Evolutionary conservation across 2,329 filamentous ascomycete genomes (phyloP), one percentile per base, ranked within the genome.

Genomic region (Capronia epimyces): DNA sequence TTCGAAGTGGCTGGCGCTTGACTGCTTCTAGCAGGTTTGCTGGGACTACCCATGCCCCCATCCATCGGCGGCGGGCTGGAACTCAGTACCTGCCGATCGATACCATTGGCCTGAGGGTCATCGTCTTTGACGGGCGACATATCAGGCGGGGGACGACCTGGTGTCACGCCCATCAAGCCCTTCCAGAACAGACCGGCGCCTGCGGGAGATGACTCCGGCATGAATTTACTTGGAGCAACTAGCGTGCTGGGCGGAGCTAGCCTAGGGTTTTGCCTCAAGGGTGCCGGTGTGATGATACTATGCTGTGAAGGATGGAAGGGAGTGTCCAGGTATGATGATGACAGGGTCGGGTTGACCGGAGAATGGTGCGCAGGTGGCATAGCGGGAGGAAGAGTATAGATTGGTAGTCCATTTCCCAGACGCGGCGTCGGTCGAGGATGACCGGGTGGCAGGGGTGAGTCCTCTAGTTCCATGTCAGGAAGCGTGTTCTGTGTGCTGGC

Each of bases 161-260:
- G 60, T 22, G 60, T 62, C n/a, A 47, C 55, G 18, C 58, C 60
- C 47, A 74, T 71, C 36, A 72, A 71, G 29, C 60, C 60, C 48
- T 74, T 75, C 73, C 73, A 76, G 60, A 75, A 76, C 37, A 75
- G 71, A 25, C 58, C 55, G 24, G 60, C 60, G 2, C 59, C 60
- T 3, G 73, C 73, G 1, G 73, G 73, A 3, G 71, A 75, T 52
- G 72, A 75, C 65, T 75, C 71, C 3, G 72, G 71, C 72, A 76
- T 75, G 59, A 75, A 75, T 56, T 74, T 75, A 16, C 71, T 74
- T 1, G 73, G 73, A 13, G 74, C 68, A 48, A 74, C 72, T 2
- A 71, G 69, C 1, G 73, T 75, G 57, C 71, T 75, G 0, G 73
- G 73, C 6, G 73, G 72, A 10, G 71, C 72, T 3, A 75, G 65